These are phyloP conservation scores for Berberis vulgaris DNA, from an alignment of 164 flowering plant genomes.

Conservation along the genomic window DNA sequence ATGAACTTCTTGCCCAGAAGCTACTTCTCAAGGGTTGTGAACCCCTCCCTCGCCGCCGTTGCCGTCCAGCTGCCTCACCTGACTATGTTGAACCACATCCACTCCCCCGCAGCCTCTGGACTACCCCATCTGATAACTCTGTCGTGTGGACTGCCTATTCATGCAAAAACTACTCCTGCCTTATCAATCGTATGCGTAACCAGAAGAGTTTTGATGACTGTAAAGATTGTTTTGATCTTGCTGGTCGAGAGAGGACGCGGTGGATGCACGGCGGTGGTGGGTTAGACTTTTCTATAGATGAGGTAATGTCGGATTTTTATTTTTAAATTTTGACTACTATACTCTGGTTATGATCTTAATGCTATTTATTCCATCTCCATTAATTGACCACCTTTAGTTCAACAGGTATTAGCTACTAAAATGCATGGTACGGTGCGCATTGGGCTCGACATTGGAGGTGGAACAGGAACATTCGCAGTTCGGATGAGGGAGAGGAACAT, in stretches of 20 bases:
- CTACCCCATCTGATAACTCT: constrained; percentile 42
- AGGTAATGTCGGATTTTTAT: constrained; percentile 10
- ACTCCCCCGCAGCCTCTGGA: constrained; percentile 39
- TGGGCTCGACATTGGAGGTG: constrained; percentile 74
- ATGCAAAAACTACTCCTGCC: constrained; percentile 55
- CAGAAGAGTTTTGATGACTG: constrained; percentile 50
- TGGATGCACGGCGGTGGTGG: constrained; percentile 22
- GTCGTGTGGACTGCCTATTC: constrained; percentile 54
- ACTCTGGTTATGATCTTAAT: too few species aligned
- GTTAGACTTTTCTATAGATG: constrained; percentile 46
- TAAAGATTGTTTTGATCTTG: constrained; percentile 61
- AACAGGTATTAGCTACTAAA: constrained; percentile 19
- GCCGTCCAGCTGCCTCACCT: constrained; percentile 32
- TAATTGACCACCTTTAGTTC: too few species aligned
- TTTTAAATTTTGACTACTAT: too few species aligned
- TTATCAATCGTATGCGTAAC: constrained; percentile 27
- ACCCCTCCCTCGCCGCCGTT: constrained; percentile 69
- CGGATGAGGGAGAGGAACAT: constrained; percentile 53
- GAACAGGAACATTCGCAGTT: constrained; percentile 50
- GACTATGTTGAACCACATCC: constrained; percentile 40
- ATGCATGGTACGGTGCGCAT: constrained; percentile 43
- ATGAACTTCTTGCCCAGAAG: constrained; percentile 45
- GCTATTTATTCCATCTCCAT: too few species aligned
- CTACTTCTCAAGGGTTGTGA: constrained; percentile 68
- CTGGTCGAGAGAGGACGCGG: constrained; percentile 37